Evolutionary conservation across 352 stramenopile genomes (phyloP).

Genomic region (Phytophthora multivora): DNA sequence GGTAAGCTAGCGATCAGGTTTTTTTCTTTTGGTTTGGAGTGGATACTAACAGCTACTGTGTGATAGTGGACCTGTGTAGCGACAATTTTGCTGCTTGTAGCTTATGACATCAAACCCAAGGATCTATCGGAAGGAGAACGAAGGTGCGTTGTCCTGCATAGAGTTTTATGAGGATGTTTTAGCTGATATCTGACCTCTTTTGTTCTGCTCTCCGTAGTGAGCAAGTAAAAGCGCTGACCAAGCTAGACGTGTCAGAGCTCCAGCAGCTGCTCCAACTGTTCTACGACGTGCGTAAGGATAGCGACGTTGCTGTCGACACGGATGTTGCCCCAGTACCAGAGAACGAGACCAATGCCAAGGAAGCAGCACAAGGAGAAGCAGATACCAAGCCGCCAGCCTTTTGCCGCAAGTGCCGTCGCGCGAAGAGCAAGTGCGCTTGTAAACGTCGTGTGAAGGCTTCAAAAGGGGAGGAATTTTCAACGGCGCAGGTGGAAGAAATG

Average conservation of each 20-base stretch:
- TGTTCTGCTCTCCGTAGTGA: slow-evolving; percentile 23
- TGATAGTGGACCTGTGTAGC: slow-evolving; percentile 71
- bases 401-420: slow-evolving; percentile 79
- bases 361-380: slow-evolving; percentile 15
- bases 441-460: slow-evolving; percentile 22
- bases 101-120: slow-evolving; percentile 48
- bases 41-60: background rate
- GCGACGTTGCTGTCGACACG: slow-evolving; percentile 62
- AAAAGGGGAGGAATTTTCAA: slow-evolving; percentile 49
- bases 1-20: slow-evolving; percentile 30
- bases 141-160: slow-evolving; percentile 33
- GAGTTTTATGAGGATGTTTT: background rate
- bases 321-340: slow-evolving; percentile 41
- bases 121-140: slow-evolving; percentile 46
- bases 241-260: slow-evolving; percentile 66
- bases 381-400: slow-evolving; percentile 21
- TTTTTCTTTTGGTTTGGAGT: background rate
- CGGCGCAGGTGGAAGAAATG: slow-evolving; percentile 64
- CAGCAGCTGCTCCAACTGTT: slow-evolving; percentile 73
- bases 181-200: slow-evolving; percentile 5
- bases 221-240: slow-evolving; percentile 52
- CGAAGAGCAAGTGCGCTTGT: slow-evolving; percentile 67
- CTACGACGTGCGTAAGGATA: slow-evolving; percentile 63
- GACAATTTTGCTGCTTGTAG: slow-evolving; percentile 68
- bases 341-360: slow-evolving; percentile 15